Evolutionary conservation across 352 stramenopile species (phyloP), one percentile per base, ranked within the genome.

Genomic region (Pythium volutum): DNA sequence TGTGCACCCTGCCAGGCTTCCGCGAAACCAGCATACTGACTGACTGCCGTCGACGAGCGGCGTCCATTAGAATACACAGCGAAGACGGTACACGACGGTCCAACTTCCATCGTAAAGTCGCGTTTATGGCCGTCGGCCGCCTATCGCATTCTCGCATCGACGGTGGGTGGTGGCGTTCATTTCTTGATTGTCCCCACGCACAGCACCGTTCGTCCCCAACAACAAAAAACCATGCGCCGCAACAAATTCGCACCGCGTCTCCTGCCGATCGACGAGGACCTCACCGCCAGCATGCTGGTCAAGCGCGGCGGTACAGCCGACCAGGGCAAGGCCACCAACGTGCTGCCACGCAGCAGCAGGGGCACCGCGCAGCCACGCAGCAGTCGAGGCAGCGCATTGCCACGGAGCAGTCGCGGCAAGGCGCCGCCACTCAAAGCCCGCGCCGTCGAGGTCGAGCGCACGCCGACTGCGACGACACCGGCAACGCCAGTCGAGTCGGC

Each of bases 161-260:
- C 27, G 27, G 9, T 31, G 42, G 10, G 42, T 31, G 42, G 14
- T 7, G 2, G 14, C 45, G 23, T 25, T 59, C 53, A 59, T 39
- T 59, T 51, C 25, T 41, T 52, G 39, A 59, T 59, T 51, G 20
- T 11, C 42, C 42, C 16, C 42, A 48, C 22, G 33, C 55, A 53
- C 42, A 45, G 15, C 15, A 51, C n/a, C 15, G 2, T 16, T 31
- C 46, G 11, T 23, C 20, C 14, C 38, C 23, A 25, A n/a, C n/a
- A n/a, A n/a, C 45, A 57, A 29, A 55, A 47, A 54, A 18, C 22
- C 47, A 77, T 72, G 62, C 74, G 75, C 55, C 53, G 71, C 60
- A 68, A 64, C 68, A 87, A 85, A 48, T 87, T 82, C 55, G 53
- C 74, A 3, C 76, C 78, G 1, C 67, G 79, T 33, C 76, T 88